These are phyloP conservation scores for Syzygium syzygioides DNA, from an alignment of 441 rosid species.

Conservation along the genomic window DNA sequence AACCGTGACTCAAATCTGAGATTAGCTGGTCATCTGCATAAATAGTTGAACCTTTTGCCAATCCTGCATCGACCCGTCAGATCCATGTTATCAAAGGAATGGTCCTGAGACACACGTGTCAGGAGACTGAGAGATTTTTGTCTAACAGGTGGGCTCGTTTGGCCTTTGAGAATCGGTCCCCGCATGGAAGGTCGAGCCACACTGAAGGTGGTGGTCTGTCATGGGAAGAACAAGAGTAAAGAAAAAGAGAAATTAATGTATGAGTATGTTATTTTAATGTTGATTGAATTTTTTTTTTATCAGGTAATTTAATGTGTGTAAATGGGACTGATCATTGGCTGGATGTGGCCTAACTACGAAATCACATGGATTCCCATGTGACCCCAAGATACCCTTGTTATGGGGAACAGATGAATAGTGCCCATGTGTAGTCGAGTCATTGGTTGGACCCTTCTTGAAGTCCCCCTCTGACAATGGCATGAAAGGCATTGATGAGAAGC, in stretches of 20 bases:
- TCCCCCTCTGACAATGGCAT: background rate
- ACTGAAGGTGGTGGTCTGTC: conserved; percentile 9
- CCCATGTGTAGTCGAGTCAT: background rate
- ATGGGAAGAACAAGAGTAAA: background rate
- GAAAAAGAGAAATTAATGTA: background rate
- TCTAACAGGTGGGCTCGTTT: conserved; percentile 4
- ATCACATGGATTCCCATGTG: conserved; percentile 63
- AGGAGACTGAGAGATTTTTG: background rate
- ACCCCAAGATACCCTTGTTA: conserved; percentile 39
- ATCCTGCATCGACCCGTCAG: conserved; percentile 10
- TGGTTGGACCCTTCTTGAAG: conserved; percentile 4
- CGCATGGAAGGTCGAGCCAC: conserved; percentile 38
- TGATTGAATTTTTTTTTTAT: background rate
- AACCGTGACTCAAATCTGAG: background rate
- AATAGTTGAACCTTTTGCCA: background rate
- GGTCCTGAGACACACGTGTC: conserved; percentile 29
- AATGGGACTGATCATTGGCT: conserved; percentile 3
- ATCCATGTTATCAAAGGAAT: conserved; percentile 6
- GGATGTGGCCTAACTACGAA: conserved; percentile 28
- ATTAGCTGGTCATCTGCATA: background rate
- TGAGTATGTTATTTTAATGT: background rate
- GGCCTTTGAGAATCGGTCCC: conserved; percentile 28
- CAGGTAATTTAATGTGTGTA: background rate
- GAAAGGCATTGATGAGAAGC: conserved; percentile 13
- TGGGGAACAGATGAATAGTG: conserved; percentile 47